Evolutionary conservation across 108 stramenopile species (phyloP).

Genomic region (Cyclostephanos invisitatus): DNA sequence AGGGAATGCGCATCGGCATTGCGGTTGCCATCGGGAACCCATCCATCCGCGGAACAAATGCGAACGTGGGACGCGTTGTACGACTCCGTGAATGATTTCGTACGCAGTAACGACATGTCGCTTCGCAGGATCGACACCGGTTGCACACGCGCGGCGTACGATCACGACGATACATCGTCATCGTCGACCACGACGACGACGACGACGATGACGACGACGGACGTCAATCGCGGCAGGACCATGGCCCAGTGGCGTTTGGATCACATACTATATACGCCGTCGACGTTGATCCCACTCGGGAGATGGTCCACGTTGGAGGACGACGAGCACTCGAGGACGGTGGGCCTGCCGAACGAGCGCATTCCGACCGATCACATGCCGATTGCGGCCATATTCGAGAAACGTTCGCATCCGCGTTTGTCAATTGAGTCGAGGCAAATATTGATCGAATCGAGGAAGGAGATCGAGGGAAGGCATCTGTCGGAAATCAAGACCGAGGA

Average conservation of each 20-base stretch:
- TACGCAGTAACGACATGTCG: constrained; percentile 28
- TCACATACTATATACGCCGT: constrained; percentile 55
- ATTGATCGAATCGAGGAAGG: constrained; percentile 19
- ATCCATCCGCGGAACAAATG: constrained; percentile 36
- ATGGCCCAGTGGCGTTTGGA: constrained; percentile 56
- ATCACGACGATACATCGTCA: constrained; percentile 35
- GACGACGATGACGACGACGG: constrained; percentile 1
- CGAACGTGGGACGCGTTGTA: constrained; percentile 45
- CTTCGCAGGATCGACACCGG: constrained; percentile 41
- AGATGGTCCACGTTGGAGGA: constrained; percentile 57
- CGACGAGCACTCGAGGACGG: constrained; percentile 31
- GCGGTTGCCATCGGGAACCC: constrained; percentile 16
- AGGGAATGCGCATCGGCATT: constrained; percentile 41
- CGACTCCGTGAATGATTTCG: constrained; percentile 22
- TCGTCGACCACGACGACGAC: not conserved
- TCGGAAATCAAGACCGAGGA: constrained; percentile 11
- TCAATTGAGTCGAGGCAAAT: constrained; percentile 6
- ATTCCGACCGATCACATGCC: constrained; percentile 60
- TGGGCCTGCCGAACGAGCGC: constrained; percentile 49
- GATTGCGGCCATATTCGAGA: constrained; percentile 50
- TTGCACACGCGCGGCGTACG: constrained; percentile 48
- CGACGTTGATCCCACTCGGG: constrained; percentile 18
- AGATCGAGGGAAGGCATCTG: constrained; percentile 24
- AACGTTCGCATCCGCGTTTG: constrained; percentile 25
- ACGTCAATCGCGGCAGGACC: not conserved